A percentile compares a stretch with the other conserved stretches of the same genome.
Evolutionary conservation across 257 asterid species (phyloP).

Genomic region (Gynochthodes officinalis): DNA sequence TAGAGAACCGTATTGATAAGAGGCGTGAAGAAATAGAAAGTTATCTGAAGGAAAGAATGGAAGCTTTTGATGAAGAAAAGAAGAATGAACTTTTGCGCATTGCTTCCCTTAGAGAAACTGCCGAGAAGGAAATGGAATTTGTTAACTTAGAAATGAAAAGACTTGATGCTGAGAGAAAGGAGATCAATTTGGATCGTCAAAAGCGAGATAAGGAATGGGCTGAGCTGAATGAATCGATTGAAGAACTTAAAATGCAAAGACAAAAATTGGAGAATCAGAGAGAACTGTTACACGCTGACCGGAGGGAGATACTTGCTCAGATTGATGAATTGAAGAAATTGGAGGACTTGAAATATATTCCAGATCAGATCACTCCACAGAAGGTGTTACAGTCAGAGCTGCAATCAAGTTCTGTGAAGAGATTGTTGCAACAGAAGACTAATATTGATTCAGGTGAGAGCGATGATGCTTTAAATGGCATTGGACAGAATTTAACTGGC

Average conservation of each 20-base stretch:
- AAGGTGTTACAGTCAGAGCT: constrained; percentile 44
- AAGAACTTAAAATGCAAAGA: constrained; percentile 81
- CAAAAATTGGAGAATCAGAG: constrained; percentile 91
- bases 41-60: constrained; percentile 61
- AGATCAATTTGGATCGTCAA: constrained; percentile 70
- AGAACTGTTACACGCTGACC: constrained; percentile 74
- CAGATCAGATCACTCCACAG: constrained; percentile 57
- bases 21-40: constrained; percentile 86
- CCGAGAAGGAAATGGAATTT: constrained; percentile 66
- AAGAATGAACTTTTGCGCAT: constrained; percentile 62
- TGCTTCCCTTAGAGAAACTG: constrained; percentile 53
- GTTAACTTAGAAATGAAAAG: constrained; percentile 68
- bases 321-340: constrained; percentile 67
- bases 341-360: constrained; percentile 63
- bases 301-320: constrained; percentile 73
- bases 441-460: constrained; percentile 31
- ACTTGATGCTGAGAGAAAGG: constrained; percentile 69
- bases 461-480: constrained; percentile 38
- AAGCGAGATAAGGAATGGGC: constrained; percentile 84
- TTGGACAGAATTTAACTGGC: constrained; percentile 29
- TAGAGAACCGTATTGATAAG: constrained; percentile 59
- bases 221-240: constrained; percentile 66
- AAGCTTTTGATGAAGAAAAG: constrained; percentile 68
- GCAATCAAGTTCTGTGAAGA: constrained; percentile 34
- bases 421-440: constrained; percentile 29